These are phyloP conservation scores for Hippophae tibetana DNA, from an alignment of 306 rosid genomes.

Conservation along the genomic window DNA sequence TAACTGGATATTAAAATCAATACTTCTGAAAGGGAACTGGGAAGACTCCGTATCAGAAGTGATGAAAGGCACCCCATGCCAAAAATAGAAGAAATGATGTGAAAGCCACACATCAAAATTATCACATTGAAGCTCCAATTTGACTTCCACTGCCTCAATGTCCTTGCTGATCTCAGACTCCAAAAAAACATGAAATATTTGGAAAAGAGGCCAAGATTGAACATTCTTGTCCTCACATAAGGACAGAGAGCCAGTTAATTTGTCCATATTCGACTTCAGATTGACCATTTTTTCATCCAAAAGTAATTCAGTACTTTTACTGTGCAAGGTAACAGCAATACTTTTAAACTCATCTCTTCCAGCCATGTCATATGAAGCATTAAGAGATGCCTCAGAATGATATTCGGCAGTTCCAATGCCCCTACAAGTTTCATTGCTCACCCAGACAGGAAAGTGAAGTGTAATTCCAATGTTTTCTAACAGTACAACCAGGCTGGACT, in stretches of 20 bases:
- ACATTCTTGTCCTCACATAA: constrained; percentile 34
- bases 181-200: constrained; percentile 40
- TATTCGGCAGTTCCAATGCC: constrained; percentile 32
- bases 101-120: constrained; percentile 63
- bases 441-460: constrained; percentile 57
- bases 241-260: constrained; percentile 41
- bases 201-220: constrained; percentile 63
- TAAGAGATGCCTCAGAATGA: constrained; percentile 21
- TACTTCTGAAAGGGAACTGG: constrained; percentile 25
- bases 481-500: constrained; percentile 24
- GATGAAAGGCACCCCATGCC: constrained; percentile 37
- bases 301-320: constrained; percentile 42
- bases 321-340: constrained; percentile 34
- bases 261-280: constrained; percentile 48
- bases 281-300: constrained; percentile 26
- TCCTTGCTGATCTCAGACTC: constrained; percentile 31
- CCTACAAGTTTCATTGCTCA: constrained; percentile 25
- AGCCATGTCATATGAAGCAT: constrained; percentile 25
- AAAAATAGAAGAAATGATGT: constrained; percentile 53
- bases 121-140: constrained; percentile 52
- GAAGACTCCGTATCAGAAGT: constrained; percentile 41
- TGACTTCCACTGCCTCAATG: constrained; percentile 19
- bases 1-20: constrained; percentile 39
- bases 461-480: constrained; percentile 41
- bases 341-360: constrained; percentile 37